phyloP scores from a whole-genome alignment of 768 basidiomycete species.

The Mycena amicta region DNA sequence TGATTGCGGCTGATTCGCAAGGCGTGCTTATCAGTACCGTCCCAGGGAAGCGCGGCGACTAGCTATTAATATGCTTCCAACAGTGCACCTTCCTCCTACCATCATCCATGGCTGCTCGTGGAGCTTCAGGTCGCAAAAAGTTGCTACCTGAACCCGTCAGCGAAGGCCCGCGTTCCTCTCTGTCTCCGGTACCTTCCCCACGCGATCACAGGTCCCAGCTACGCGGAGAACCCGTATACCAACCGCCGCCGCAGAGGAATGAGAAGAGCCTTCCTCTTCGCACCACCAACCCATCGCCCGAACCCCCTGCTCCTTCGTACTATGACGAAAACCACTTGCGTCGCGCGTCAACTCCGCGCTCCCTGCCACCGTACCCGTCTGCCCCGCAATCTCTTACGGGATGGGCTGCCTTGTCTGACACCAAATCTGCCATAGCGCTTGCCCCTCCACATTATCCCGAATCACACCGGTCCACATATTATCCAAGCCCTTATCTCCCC shows the following conservation, averaged over 20 bases:
- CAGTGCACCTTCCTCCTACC: too few relatives aligned
- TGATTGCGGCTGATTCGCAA: background rate
- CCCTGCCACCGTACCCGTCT: conserved; percentile 18
- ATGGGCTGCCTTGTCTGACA: conserved; percentile 18
- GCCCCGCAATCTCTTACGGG: conserved; percentile 8
- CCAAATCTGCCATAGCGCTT: conserved; percentile 11
- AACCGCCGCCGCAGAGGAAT: conserved; percentile 1
- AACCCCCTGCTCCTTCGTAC: conserved; percentile 13
- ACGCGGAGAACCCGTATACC: too few relatives aligned
- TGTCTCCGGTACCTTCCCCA: background rate
- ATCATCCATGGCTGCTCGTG: conserved; percentile 16
- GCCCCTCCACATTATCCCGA: conserved; percentile 17
- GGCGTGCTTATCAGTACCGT: background rate
- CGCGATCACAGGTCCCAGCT: too few relatives aligned
- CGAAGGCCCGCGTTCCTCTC: too few relatives aligned
- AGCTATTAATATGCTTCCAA: too few relatives aligned
- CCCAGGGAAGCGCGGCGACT: background rate
- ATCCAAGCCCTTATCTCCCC: conserved; percentile 3
- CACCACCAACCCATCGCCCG: background rate
- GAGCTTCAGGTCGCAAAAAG: conserved; percentile 20
- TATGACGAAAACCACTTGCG: background rate
- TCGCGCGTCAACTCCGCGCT: too few relatives aligned
- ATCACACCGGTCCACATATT: background rate
- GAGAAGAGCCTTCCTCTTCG: conserved; percentile 4
- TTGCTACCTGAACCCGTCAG: conserved; percentile 6